Base-by-base conservation (phyloP, 495 filamentous ascomycete genomes). In the Tuber melanosporum region DNA sequence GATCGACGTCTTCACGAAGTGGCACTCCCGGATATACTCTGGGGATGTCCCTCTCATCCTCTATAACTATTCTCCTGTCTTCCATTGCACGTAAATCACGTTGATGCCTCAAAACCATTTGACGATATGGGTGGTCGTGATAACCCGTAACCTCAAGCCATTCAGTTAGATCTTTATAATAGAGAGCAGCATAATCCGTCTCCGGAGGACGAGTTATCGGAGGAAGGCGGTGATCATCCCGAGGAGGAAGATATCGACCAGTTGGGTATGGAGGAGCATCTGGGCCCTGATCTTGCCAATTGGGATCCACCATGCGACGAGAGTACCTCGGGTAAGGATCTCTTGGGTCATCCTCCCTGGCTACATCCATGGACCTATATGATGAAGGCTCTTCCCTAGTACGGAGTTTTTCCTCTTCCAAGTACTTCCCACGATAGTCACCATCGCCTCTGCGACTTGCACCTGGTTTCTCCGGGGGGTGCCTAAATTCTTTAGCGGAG, bases 131-230 rank as follows among this genome's bases (percentile, higher is more conserved):
- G 12, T 84, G 79, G 75, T 91, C 85, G 76, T 89, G 85, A 81
- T 88, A 91, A 44, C 87, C 86, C 32, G 90, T 91, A 70, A 90
- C 83, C 45, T 88, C 86, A 45, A 91, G 86, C 88, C 89, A 91
- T 73, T 91, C 88, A 71, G 85, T 82, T 32, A 91, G 80, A 76
- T 91, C 89, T 70, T 83, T 82, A 70, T 86, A 83, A 78, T 83
- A 83, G 66, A 80, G 74, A 44, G 79, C 76, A 69, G 79, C 82
- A 77, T 83, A 83, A 71, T 83, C 82, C 42, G 82, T 76, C 74
- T 83, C 82, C 46, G 82, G 77, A 43, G 77, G 79, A 74, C 77
- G 81, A 71, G 75, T 74, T 42, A 74, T 26, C n/a, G 71, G 57
- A 42, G 71, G 78, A 77, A 83, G 80, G 49, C 82, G 79, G 72